Percentiles rank a stretch among this genome's conserved stretches.
These are phyloP conservation scores for Elaeagnus macrophylla DNA, from an alignment of 306 rosid species.

Conservation along the genomic window DNA sequence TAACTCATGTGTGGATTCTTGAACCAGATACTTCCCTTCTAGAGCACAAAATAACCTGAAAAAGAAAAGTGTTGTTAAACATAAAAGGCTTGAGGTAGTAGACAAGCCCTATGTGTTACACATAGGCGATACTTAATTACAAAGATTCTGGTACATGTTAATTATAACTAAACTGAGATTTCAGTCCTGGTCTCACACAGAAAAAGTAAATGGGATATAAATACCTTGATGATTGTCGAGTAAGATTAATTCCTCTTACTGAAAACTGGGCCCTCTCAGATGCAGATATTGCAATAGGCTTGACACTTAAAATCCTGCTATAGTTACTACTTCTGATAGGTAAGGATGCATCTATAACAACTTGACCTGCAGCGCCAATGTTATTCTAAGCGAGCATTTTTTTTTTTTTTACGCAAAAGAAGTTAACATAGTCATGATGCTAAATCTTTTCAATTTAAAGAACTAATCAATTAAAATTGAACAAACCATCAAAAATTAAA, in stretches of 20 bases:
- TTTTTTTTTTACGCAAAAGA: background rate
- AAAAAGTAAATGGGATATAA: slow-evolving; percentile 19
- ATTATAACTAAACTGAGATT: background rate
- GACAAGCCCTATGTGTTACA: background rate
- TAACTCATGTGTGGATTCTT: slow-evolving; percentile 45
- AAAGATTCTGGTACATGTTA: background rate
- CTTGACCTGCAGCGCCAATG: slow-evolving; percentile 51
- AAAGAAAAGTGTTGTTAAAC: background rate
- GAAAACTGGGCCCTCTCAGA: slow-evolving; percentile 47
- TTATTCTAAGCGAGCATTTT: background rate
- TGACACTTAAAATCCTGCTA: slow-evolving; percentile 55
- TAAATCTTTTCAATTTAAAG: background rate
- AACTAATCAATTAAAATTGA: background rate
- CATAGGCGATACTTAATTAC: background rate
- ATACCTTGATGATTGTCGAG: slow-evolving; percentile 52
- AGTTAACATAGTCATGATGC: no score
- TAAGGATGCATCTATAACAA: slow-evolving; percentile 62
- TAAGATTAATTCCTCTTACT: slow-evolving; percentile 72
- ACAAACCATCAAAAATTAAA: slow-evolving; percentile 65
- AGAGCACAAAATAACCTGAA: slow-evolving; percentile 82
- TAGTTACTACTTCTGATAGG: slow-evolving; percentile 34
- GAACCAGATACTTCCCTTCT: slow-evolving; percentile 74
- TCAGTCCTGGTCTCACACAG: background rate
- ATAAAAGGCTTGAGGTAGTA: background rate
- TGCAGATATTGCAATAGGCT: slow-evolving; percentile 72